Conservation (phyloP, 192 early-diverging fungal species). For the Allomyces arbusculus region DNA sequence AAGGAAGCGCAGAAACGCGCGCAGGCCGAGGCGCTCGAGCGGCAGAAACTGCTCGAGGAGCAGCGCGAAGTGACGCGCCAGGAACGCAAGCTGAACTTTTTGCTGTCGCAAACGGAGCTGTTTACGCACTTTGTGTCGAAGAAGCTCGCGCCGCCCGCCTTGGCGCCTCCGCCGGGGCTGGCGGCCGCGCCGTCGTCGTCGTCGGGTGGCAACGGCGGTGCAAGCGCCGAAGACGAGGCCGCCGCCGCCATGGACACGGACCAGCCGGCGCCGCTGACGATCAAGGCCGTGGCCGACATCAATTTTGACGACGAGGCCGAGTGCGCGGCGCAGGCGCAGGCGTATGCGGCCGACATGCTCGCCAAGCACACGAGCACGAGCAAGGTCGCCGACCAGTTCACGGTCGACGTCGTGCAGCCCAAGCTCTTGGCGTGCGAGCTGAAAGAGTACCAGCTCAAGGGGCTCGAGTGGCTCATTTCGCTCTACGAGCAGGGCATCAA, state of each 20-base stretch:
- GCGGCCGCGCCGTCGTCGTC: constrained; percentile 4
- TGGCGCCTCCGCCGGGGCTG: neutral
- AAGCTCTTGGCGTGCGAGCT: constrained; percentile 67
- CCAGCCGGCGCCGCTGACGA: neutral
- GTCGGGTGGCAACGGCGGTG: neutral
- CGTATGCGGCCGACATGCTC: constrained; percentile 55
- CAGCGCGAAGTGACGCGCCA: constrained; percentile 59
- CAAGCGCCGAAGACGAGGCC: constrained; percentile 1
- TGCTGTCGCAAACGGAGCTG: constrained; percentile 79
- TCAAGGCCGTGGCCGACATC: constrained; percentile 27
- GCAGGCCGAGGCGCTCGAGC: constrained; percentile 66
- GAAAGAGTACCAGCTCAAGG: constrained; percentile 64
- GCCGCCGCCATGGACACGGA: neutral
- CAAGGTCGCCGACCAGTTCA: constrained; percentile 46
- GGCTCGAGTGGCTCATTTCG: constrained; percentile 66
- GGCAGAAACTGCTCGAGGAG: constrained; percentile 58
- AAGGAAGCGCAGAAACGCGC: constrained; percentile 69
- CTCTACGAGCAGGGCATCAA: constrained; percentile 80
- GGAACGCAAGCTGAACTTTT: constrained; percentile 73
- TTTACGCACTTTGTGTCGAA: constrained; percentile 81
- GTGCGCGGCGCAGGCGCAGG: constrained; percentile 43
- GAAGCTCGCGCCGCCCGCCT: constrained; percentile 25
- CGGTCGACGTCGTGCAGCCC: constrained; percentile 60
- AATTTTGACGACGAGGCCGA: constrained; percentile 69
- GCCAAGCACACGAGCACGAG: constrained; percentile 27